Evolutionary conservation across 2,329 filamentous ascomycete genomes (phyloP).

Genomic region (Triangularia setosa): DNA sequence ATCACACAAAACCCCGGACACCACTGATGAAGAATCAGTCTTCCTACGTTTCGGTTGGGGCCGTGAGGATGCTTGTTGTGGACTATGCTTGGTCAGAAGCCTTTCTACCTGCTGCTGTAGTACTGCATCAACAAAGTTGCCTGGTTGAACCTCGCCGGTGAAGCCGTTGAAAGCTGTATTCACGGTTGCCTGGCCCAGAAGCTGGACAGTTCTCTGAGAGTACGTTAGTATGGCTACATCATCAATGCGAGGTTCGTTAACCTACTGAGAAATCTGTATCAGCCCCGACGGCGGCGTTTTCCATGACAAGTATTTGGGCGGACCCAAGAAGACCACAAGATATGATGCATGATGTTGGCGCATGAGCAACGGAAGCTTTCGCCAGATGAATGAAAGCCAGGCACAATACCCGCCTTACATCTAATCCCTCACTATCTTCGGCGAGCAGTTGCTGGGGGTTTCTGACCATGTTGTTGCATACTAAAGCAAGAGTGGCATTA

Average conservation of each 20-base stretch:
- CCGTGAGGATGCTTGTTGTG: conserved; percentile 2
- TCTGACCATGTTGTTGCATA: conserved; percentile 25
- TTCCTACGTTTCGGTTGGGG: conserved; percentile 8
- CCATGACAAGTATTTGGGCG: conserved; percentile 17
- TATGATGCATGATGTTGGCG: conserved; percentile 27
- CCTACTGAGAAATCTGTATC: conserved; percentile 22
- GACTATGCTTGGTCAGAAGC: neutral
- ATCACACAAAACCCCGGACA: conserved; percentile 1
- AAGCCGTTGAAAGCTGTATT: neutral
- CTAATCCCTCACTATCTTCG: conserved; percentile 13
- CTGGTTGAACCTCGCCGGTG: conserved; percentile 6
- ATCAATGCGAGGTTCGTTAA: neutral
- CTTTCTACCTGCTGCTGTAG: conserved; percentile 18
- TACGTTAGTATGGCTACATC: neutral
- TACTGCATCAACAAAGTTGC: conserved; percentile 19
- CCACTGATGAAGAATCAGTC: conserved; percentile 7
- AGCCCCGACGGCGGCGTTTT: conserved; percentile 18
- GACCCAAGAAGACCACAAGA: conserved; percentile 24
- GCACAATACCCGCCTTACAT: conserved; percentile 14
- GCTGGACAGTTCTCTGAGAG: conserved; percentile 17
- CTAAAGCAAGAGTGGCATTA: conserved; percentile 26
- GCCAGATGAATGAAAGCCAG: conserved; percentile 27
- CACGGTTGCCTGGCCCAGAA: conserved; percentile 18
- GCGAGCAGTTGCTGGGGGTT: conserved; percentile 16
- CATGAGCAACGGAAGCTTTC: conserved; percentile 22